Evolutionary conservation across 1,284 basidiomycete genomes (phyloP).

Genomic region (Ganoderma meredithae): DNA sequence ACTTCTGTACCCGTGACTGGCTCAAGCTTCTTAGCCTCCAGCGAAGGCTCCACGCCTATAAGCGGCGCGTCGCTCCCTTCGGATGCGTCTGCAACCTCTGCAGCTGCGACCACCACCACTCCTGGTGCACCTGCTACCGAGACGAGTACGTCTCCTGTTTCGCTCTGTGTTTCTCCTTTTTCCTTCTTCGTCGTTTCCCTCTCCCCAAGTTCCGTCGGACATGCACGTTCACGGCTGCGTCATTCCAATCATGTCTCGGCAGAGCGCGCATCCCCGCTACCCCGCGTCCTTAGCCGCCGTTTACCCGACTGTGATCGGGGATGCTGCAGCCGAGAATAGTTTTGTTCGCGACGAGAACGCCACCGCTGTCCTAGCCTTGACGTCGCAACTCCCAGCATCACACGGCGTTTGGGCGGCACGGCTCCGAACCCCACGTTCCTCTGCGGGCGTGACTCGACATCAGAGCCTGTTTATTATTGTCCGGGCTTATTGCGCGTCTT

Average conservation of each 20-base stretch:
- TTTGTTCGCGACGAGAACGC: not conserved
- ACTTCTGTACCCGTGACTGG: slow-evolving; percentile 17
- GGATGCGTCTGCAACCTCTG: slow-evolving; percentile 7
- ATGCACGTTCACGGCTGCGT: not conserved
- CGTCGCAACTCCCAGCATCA: not conserved
- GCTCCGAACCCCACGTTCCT: not conserved
- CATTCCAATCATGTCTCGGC: not conserved
- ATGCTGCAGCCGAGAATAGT: not conserved
- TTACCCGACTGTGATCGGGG: not conserved
- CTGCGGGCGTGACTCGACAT: not conserved
- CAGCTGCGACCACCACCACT: not conserved
- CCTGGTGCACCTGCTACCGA: slow-evolving; percentile 22
- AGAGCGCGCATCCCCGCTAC: not conserved
- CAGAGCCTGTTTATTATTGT: not conserved
- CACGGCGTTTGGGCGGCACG: not conserved
- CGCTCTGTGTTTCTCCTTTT: not conserved
- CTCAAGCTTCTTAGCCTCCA: slow-evolving; percentile 14
- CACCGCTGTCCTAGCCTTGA: not conserved
- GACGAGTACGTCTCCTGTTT: slow-evolving; percentile 18
- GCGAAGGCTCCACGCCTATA: too few relatives aligned
- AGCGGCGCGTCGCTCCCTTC: not conserved
- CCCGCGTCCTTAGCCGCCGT: not conserved
- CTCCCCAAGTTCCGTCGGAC: not conserved
- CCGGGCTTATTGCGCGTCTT: not conserved
- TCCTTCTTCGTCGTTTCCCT: not conserved